phyloP scores from a whole-genome alignment of 257 asterid genomes.

The Ophiorrhiza pumila region DNA sequence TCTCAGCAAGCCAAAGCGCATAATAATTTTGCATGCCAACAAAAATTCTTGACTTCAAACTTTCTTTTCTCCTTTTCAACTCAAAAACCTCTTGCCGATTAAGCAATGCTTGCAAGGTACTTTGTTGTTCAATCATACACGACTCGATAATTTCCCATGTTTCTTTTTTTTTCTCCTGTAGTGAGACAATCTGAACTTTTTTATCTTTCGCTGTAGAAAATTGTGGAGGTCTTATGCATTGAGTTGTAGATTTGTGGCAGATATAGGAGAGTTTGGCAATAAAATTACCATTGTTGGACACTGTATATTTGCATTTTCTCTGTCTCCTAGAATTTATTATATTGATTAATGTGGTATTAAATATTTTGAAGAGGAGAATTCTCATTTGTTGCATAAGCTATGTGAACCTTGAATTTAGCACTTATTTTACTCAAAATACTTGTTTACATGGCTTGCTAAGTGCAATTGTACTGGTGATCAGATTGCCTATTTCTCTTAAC shows the following conservation, averaged over 20 bases:
- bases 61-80: conserved; percentile 64
- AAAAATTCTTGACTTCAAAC: conserved; percentile 57
- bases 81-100: conserved; percentile 55
- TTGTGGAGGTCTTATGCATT: not conserved
- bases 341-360: not conserved
- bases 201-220: not conserved
- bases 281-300: not conserved
- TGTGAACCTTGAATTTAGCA: not conserved
- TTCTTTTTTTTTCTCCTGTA: not conserved
- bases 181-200: not conserved
- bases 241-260: not conserved
- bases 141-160: not conserved
- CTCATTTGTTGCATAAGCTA: not conserved
- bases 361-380: not conserved
- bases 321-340: not conserved
- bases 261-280: not conserved
- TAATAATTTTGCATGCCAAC: conserved; percentile 50
- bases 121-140: conserved; percentile 5
- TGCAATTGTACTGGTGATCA: not conserved
- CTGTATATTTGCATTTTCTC: not conserved
- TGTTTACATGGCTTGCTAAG: conserved; percentile 1
- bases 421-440: not conserved
- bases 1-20: conserved; percentile 63
- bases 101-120: conserved; percentile 54
- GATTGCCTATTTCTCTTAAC: not conserved